These are phyloP conservation scores for Gaertneriomyces semiglobifer DNA, from an alignment of 192 early-diverging fungal genomes.

Conservation along the genomic window DNA sequence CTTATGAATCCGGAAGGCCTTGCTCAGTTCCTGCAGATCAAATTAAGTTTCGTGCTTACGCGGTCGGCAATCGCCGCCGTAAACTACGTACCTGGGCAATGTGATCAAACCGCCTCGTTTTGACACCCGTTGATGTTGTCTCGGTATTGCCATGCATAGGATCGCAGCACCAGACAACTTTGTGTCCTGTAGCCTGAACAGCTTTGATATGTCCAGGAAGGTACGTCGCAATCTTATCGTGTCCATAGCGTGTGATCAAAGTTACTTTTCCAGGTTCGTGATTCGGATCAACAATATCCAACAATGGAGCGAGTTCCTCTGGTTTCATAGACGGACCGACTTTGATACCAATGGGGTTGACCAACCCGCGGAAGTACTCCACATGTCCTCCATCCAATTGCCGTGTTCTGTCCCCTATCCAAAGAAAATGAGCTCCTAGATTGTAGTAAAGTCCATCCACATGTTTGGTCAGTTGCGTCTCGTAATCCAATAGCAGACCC, in stretches of 20 bases:
- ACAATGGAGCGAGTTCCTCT: constrained; percentile 73
- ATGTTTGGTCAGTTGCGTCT: constrained; percentile 75
- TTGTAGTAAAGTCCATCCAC: constrained; percentile 68
- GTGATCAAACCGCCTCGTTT: constrained; percentile 86
- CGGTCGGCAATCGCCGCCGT: too few species aligned
- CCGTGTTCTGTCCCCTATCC: constrained; percentile 97
- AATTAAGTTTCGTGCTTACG: background rate
- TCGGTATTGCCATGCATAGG: constrained; percentile 99
- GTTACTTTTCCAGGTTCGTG: constrained; percentile 84
- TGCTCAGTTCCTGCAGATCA: constrained; percentile 64
- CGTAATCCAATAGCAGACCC: constrained; percentile 92
- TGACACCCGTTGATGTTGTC: constrained; percentile 72
- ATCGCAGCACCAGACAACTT: constrained; percentile 91
- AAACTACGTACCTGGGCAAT: constrained; percentile 60
- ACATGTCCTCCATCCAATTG: constrained; percentile 93
- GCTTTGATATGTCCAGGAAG: constrained; percentile 87
- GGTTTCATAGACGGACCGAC: constrained; percentile 89
- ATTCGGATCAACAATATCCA: constrained; percentile 85
- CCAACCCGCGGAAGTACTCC: constrained; percentile 96
- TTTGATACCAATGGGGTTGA: constrained; percentile 96
- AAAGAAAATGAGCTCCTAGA: constrained; percentile 92
- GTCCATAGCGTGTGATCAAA: constrained; percentile 93
- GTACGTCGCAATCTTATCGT: constrained; percentile 73
- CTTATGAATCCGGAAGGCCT: constrained; percentile 80
- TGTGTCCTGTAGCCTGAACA: constrained; percentile 79